Base-by-base conservation (phyloP, 257 asterid genomes). In the Dorcoceras hygrometricum region DNA sequence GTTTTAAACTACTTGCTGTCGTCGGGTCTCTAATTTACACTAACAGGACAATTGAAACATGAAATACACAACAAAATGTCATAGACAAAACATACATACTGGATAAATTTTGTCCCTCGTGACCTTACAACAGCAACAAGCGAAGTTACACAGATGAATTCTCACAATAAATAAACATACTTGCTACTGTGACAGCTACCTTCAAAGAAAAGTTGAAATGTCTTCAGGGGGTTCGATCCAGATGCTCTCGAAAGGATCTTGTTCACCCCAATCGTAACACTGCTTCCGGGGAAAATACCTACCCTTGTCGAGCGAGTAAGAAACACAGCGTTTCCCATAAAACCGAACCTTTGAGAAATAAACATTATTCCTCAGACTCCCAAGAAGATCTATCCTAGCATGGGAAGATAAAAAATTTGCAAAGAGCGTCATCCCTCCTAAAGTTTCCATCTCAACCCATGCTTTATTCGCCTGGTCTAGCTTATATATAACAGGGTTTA, bases 151-250 rank as follows among this genome's bases (percentile, higher is more conserved):
- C 20, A 14, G 19, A 16, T 46, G 7, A 16, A 16, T 14, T 46
- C 54, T 5, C 54, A 16, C 22, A 46, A 16, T 18, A 14, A 20
- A 46, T 18, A 46, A 43, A 46, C 54, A 18, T 46, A 14, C 2
- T 46, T 16, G 8, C 54, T 22, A 16, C 18, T 46, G 22, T 46
- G 18, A 46, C 54, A 0, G 22, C 2, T 16, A 61, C 28, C 28
- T 9, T 72, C 68, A 80, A 27, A 23, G 67, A 71, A 79, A 77
- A 65, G 61, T 46, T 19, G 82, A 77, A 22, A 73, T 59, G 68
- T 81, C 86, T 31, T 77, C 74, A 2, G 91, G 91, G 5, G 87
- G 79, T 16, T 83, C 84, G 28, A 83, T 81, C 91, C 91, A 85
- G 26, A 83, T 74, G 66, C 79, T 70, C 66, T 79, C 81, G 50